Conservation (phyloP, 352 stramenopile species). For the Thalassiosira ordinaria region DNA sequence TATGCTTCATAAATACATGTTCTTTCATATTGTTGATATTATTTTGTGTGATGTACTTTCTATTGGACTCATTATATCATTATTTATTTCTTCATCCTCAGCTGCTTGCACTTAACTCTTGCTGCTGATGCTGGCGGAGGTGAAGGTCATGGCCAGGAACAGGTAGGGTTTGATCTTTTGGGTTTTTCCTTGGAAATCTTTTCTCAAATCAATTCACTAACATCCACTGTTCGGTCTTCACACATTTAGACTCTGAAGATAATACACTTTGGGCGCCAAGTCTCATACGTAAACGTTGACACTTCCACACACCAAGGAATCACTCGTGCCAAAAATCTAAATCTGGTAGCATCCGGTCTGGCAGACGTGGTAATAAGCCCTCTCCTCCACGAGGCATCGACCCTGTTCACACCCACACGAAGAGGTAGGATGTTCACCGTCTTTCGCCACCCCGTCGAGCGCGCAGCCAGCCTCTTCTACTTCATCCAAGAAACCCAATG, state of each 20-base stretch:
- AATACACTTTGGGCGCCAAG: slow-evolving; percentile 37
- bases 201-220: slow-evolving; percentile 1
- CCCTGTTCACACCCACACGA: slow-evolving; percentile 45
- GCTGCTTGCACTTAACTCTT: slow-evolving; percentile 51
- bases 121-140: slow-evolving; percentile 47
- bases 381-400: slow-evolving; percentile 48
- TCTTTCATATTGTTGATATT: too few relatives aligned
- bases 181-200: background rate
- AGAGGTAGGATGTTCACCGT: slow-evolving; percentile 61
- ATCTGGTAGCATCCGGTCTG: slow-evolving; percentile 49
- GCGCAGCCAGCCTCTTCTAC: slow-evolving; percentile 66
- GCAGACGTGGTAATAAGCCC: slow-evolving; percentile 58
- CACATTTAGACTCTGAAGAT: slow-evolving; percentile 50
- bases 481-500: slow-evolving; percentile 71
- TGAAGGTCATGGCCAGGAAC: slow-evolving; percentile 10
- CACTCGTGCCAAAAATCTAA: slow-evolving; percentile 46
- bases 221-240: too few relatives aligned
- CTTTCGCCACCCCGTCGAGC: slow-evolving; percentile 71
- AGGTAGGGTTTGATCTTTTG: slow-evolving; percentile 27
- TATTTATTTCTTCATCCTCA: slow-evolving; percentile 1
- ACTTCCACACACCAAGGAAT: slow-evolving; percentile 54
- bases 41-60: background rate
- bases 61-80: background rate
- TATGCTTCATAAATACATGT: too few relatives aligned
- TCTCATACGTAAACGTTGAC: slow-evolving; percentile 67